Base-by-base conservation (phyloP, 257 asterid species). In the Mitragyna speciosa region DNA sequence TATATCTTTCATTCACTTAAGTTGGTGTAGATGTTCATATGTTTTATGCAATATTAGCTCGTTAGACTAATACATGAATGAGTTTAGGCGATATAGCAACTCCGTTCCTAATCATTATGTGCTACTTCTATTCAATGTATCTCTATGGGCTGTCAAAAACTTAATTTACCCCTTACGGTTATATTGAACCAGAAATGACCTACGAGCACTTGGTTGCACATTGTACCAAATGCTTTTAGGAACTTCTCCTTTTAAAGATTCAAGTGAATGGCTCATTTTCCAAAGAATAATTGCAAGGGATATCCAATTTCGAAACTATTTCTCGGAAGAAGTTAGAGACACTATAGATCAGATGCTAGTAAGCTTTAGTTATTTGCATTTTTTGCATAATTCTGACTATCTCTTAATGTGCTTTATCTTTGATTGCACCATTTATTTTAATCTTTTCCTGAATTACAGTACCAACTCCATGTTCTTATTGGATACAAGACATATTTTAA, bases 211-310 rank as follows among this genome's bases (percentile, higher is more conserved):
- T n/a, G n/a, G n/a, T n/a, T n/a, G n/a, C n/a, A n/a, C n/a, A n/a
- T n/a, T n/a, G n/a, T n/a, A n/a, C n/a, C n/a, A 93, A 91, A 93
- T 93, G 98, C 98, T 95, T 86, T 90, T 97, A 6, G 99, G 99
- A 86, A 88, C 91, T 84, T 93, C 99, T 85, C 99, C 98, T 11
- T 93, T 95, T 82, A 95, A 93, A 84, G 99, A 93, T 81, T 85
- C 97, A 31, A 95, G 99, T 75, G 99, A 95, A n/a, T n/a, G n/a
- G n/a, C 98, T 95, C 58, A 95, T 93, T 79, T 95, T 95, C 86
- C 99, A 95, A 84, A 83, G 97, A 82, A 95, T 95, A 78, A 87
- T 92, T n/a, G n/a, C n/a, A n/a, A n/a, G n/a, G n/a, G n/a, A n/a
- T n/a, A n/a, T n/a, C n/a, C n/a, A n/a, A n/a, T 65, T 95, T 84